Evolutionary conservation across 768 basidiomycete species (phyloP).

Genomic region (Mycena belliarum): DNA sequence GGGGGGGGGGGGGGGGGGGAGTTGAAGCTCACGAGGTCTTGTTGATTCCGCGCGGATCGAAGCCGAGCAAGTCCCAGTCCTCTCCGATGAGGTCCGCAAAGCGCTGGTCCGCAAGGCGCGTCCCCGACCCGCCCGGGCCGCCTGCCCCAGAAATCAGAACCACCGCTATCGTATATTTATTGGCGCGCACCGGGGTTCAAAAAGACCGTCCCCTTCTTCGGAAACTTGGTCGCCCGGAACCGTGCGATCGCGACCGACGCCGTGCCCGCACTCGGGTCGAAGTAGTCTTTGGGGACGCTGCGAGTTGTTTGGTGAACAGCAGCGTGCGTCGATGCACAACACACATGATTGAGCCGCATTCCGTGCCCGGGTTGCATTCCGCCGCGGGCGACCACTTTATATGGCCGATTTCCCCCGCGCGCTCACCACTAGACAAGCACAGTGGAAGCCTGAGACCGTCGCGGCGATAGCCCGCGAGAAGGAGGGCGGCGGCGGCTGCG

Average conservation of each 20-base stretch:
- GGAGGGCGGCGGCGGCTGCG: too few species aligned
- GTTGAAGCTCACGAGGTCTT: constrained; percentile 12
- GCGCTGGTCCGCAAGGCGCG: not conserved
- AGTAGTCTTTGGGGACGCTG: constrained; percentile 29
- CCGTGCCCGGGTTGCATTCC: not conserved
- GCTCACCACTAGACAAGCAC: too few species aligned
- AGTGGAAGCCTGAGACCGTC: too few species aligned
- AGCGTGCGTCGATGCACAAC: not conserved
- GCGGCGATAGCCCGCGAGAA: too few species aligned
- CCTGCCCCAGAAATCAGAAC: constrained; percentile 13
- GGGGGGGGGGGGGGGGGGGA: not conserved
- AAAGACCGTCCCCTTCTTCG: constrained; percentile 24
- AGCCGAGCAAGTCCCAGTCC: constrained; percentile 31
- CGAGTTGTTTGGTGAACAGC: too few species aligned
- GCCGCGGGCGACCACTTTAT: not conserved
- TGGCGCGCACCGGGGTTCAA: constrained; percentile 23
- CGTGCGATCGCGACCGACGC: constrained; percentile 22
- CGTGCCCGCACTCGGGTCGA: constrained; percentile 19
- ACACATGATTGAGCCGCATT: not conserved
- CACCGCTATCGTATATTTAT: too few species aligned
- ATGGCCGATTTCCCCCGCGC: not conserved
- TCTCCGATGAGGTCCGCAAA: constrained; percentile 25
- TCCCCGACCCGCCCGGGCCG: constrained; percentile 29
- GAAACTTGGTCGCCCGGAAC: constrained; percentile 18
- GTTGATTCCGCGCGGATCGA: constrained; percentile 30